Base-by-base conservation (phyloP, 2,329 filamentous ascomycete species). In the Aspergillus ustus region DNA sequence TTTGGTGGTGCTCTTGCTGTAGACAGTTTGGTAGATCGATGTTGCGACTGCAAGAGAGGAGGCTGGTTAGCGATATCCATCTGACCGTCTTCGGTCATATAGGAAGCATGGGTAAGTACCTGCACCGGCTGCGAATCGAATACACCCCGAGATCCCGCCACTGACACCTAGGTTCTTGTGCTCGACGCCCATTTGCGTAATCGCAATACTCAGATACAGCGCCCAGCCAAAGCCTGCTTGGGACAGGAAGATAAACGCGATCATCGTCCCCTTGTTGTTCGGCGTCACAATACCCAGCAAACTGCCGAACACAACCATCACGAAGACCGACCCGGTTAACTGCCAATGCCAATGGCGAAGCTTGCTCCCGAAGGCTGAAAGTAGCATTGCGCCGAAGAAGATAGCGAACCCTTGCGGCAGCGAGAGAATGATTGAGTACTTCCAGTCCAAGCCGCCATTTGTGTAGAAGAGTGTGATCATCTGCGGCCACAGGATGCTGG, bases 261-360 rank as follows among this genome's bases (percentile, higher is more conserved):
- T 79, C 69, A 81, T 80, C 62, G 79, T 74, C 5, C 76, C 80
- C 67, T 81, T 81, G 43, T 80, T 75, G 28, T 75, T 63, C 0
- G 82, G 80, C 4, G 73, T 81, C 0, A 73, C 80, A 3, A 83
- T 67, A 0, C 75, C 81, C 20, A 83, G 66, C 19, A 83, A 66
- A 0, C 76, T 77, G 1, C 81, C 82, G 58, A 82, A 83, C 7
- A 83, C 60, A 37, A 82, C 79, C 80, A 84, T 84, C 22, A 83
- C 65, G 45, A 76, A 75, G 4, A 80, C 74, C 0, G 78, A 78
- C 0, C 70, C 80, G 0, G 75, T 80, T 29, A 83, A 66, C 25
- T 80, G 80, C 80, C 80, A 82, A 19, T 81, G 75, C 80, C 81
- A 83, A 62, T 80, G 73, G 8, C 76, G 73, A 52, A 84, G 78